A percentile compares a stretch with the other conserved stretches of the same genome.
phyloP scores from a whole-genome alignment of 169 alveolate species.

The Plasmodium fragile region DNA sequence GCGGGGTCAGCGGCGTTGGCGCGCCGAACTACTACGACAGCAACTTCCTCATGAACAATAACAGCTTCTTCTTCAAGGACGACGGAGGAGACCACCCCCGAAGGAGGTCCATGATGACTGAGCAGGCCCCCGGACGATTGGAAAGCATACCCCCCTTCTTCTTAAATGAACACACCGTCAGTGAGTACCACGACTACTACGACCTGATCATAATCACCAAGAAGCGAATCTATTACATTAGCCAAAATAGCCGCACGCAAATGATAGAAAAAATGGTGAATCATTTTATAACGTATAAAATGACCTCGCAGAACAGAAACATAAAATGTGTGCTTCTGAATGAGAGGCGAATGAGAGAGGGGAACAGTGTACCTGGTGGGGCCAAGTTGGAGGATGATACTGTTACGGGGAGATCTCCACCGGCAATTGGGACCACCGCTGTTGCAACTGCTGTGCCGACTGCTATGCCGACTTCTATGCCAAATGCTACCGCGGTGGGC shows the following conservation, averaged over 20 bases:
- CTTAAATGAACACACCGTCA: conserved; percentile 62
- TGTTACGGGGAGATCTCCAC: neutral
- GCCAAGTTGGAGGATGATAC: neutral
- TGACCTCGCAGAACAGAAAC: conserved; percentile 38
- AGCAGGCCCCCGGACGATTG: neutral
- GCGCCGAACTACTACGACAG: neutral
- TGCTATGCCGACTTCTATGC: too few relatives aligned
- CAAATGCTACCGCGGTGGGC: neutral
- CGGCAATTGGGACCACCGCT: neutral
- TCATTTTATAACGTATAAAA: conserved; percentile 11
- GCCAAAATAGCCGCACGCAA: conserved; percentile 40
- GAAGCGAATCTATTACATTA: conserved; percentile 49
- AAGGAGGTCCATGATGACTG: neutral
- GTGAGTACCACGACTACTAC: conserved; percentile 69
- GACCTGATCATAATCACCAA: conserved; percentile 50
- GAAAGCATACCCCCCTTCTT: conserved; percentile 69
- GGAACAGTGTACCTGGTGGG: neutral
- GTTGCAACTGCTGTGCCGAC: neutral
- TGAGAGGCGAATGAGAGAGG: neutral
- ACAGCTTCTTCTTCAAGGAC: neutral
- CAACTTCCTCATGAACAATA: neutral
- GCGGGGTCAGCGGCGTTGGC: neutral
- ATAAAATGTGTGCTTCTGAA: conserved; percentile 13
- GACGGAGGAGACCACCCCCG: neutral
- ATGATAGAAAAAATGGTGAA: conserved; percentile 67